Conservation (phyloP, 140 eudicot species). For the Oenanthe javanica region DNA sequence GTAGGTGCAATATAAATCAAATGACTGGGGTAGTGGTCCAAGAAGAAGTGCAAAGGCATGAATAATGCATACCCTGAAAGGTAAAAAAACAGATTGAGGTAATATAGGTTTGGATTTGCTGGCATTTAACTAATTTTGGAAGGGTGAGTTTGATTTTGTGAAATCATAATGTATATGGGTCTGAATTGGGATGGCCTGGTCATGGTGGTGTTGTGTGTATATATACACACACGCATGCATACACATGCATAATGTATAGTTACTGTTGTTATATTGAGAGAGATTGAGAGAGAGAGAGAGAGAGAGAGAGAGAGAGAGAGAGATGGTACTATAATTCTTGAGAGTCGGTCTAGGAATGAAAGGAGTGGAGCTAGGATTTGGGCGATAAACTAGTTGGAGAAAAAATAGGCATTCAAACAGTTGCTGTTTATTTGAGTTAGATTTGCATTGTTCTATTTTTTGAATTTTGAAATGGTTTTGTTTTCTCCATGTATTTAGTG, state of each 20-base stretch:
- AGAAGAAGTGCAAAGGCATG: background rate
- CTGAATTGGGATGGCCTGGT: background rate
- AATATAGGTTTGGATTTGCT: background rate
- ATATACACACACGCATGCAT: background rate
- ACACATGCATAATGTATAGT: background rate
- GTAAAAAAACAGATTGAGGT: background rate
- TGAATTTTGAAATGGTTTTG: background rate
- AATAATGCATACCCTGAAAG: constrained; percentile 7
- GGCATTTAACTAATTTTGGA: background rate
- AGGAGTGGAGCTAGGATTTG: constrained; percentile 17
- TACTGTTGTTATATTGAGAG: background rate
- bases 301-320: constrained; percentile 1
- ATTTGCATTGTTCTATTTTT: constrained; percentile 4
- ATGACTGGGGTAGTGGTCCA: background rate
- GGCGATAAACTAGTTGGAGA: constrained; percentile 8
- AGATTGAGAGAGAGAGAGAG: background rate
- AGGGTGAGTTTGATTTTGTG: background rate
- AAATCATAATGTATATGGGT: background rate
- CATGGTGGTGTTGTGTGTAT: background rate
- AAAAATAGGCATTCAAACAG: background rate
- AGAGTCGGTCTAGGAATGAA: constrained; percentile 14
- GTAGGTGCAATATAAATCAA: background rate
- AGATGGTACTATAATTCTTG: background rate
- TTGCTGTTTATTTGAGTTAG: background rate
- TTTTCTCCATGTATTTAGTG: constrained; percentile 5